These are phyloP conservation scores for Yueomyces sinensis DNA, from an alignment of 805 yeast genomes.

Conservation along the genomic window DNA sequence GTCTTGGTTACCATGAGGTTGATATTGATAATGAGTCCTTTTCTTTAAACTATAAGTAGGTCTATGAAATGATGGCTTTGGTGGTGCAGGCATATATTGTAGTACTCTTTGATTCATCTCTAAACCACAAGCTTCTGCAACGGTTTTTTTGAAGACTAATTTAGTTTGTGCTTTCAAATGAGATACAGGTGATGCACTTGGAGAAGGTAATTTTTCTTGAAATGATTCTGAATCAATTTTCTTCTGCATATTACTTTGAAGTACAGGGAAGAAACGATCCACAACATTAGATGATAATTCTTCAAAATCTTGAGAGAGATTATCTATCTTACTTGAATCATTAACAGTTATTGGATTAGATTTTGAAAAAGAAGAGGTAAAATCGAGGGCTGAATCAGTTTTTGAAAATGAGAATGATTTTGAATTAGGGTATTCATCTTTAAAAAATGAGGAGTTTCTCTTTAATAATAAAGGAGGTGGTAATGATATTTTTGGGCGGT, in stretches of 20 bases:
- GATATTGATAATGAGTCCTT: conserved; percentile 21
- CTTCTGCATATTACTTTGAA: conserved; percentile 32
- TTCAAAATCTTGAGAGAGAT: neutral
- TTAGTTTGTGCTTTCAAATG: conserved; percentile 32
- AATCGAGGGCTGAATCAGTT: neutral
- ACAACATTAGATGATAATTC: conserved; percentile 9
- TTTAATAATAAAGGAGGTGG: conserved; percentile 21
- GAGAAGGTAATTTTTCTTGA: conserved; percentile 31
- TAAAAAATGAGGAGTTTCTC: conserved; percentile 22
- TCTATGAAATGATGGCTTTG: conserved; percentile 30
- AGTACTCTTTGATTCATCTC: conserved; percentile 70
- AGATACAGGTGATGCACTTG: conserved; percentile 33
- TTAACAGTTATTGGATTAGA: conserved; percentile 1
- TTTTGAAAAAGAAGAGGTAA: neutral
- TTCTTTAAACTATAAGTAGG: conserved; percentile 18
- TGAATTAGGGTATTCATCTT: conserved; percentile 7
- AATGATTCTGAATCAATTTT: conserved; percentile 14
- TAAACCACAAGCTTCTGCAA: conserved; percentile 90
- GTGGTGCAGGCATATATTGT: conserved; percentile 80
- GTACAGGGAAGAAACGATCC: conserved; percentile 51
- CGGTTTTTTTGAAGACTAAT: conserved; percentile 54
- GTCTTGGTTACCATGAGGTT: conserved; percentile 20
- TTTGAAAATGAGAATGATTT: neutral
- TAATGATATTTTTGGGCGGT: conserved; percentile 14
- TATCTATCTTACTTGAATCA: neutral